Conservation (phyloP, 441 rosid genomes). For the Populus hybrid region DNA sequence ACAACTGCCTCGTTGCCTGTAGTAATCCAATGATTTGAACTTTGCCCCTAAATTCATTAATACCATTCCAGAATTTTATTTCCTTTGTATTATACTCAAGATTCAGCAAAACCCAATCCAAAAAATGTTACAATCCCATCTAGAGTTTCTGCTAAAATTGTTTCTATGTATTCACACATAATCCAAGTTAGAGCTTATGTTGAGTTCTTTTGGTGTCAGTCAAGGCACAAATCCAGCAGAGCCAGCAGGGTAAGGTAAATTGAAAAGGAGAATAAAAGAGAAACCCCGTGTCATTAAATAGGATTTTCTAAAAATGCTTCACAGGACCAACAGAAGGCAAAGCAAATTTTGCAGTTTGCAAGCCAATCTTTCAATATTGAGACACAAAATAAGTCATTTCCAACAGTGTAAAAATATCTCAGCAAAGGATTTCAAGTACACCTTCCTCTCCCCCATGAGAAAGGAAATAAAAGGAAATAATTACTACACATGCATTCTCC, state of each 20-base stretch:
- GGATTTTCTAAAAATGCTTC: not conserved
- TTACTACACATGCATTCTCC: not conserved
- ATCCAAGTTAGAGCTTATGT: not conserved
- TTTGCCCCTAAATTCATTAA: not conserved
- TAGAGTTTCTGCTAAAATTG: too few relatives aligned
- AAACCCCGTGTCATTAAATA: not conserved
- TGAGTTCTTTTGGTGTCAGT: not conserved
- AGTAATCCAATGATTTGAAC: not conserved
- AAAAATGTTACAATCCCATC: too few relatives aligned
- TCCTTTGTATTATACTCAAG: not conserved
- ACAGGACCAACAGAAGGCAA: not conserved
- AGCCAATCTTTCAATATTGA: not conserved
- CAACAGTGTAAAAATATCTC: not conserved
- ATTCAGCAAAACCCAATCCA: conserved; percentile 1
- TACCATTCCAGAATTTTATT: not conserved
- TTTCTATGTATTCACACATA: not conserved
- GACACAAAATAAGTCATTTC: not conserved
- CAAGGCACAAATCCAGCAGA: not conserved
- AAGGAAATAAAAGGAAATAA: not conserved
- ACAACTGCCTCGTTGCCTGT: not conserved
- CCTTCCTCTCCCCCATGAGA: not conserved
- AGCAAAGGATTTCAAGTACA: not conserved
- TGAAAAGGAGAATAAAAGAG: too few relatives aligned
- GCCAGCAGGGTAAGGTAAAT: not conserved
- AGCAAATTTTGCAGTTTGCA: not conserved